Evolutionary conservation across 176 grass and related monocot genomes (phyloP).

Genomic region (Typha latifolia): DNA sequence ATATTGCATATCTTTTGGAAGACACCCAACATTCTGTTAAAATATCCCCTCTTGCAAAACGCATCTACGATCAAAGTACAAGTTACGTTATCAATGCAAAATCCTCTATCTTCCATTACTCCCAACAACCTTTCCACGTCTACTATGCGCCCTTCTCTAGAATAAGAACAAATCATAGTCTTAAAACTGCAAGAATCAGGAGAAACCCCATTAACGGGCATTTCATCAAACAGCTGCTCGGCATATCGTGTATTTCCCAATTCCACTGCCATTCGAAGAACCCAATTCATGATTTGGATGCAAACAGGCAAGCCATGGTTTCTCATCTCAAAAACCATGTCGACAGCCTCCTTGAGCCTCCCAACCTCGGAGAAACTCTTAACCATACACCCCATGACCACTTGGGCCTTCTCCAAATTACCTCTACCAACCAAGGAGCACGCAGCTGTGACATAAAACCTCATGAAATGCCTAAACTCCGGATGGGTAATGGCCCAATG

Average conservation of each 20-base stretch:
- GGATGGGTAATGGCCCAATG: constrained; percentile 33
- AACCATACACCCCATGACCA: constrained; percentile 58
- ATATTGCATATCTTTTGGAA: constrained; percentile 47
- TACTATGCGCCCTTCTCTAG: constrained; percentile 28
- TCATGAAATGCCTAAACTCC: constrained; percentile 48
- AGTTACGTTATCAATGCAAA: constrained; percentile 50
- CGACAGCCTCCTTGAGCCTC: constrained; percentile 47
- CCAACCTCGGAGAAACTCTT: constrained; percentile 45
- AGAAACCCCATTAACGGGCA: constrained; percentile 27
- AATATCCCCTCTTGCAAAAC: constrained; percentile 45
- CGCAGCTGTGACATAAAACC: constrained; percentile 63
- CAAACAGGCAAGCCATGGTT: constrained; percentile 54
- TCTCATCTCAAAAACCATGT: constrained; percentile 82
- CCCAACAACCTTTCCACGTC: constrained; percentile 34
- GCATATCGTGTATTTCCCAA: constrained; percentile 29
- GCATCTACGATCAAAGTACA: constrained; percentile 43
- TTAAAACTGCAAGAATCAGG: constrained; percentile 50
- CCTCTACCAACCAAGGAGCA: constrained; percentile 46
- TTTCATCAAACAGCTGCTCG: constrained; percentile 62
- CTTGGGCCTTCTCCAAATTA: constrained; percentile 67
- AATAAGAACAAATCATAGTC: constrained; percentile 47
- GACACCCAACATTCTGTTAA: constrained; percentile 37
- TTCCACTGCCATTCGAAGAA: constrained; percentile 35
- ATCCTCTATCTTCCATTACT: constrained; percentile 32
- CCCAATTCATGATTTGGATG: constrained; percentile 73